These are phyloP conservation scores for Verticillium albo-atrum DNA, from an alignment of 2,329 filamentous ascomycete genomes.

Conservation along the genomic window DNA sequence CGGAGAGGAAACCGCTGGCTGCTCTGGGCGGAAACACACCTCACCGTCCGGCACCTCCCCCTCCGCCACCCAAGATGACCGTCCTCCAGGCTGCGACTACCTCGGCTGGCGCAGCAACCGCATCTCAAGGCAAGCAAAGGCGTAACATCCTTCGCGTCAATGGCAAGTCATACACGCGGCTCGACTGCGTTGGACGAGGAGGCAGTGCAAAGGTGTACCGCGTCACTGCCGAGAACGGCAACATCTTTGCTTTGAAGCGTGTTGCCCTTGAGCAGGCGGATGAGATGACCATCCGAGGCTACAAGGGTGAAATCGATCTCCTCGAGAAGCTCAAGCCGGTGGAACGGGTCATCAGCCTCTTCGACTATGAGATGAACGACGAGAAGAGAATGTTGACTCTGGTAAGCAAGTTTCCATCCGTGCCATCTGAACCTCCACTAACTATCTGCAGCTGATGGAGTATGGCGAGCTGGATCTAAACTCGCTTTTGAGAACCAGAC, in stretches of 20 bases:
- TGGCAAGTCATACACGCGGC: slow-evolving; percentile 81
- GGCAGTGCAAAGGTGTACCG: slow-evolving; percentile 93
- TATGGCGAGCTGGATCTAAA: slow-evolving; percentile 93
- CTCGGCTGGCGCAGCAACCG: slow-evolving; percentile 72
- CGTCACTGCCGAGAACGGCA: slow-evolving; percentile 95
- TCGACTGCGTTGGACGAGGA: slow-evolving; percentile 87
- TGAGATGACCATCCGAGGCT: slow-evolving; percentile 76
- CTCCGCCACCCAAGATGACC: slow-evolving; percentile 94
- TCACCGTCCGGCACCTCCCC: slow-evolving; percentile 70
- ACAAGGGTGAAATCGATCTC: slow-evolving; percentile 93
- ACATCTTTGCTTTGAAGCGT: slow-evolving; percentile 89
- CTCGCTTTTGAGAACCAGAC: slow-evolving; percentile 70
- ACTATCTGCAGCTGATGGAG: slow-evolving; percentile 75
- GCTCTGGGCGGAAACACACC: slow-evolving; percentile 64
- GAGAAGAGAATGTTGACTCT: slow-evolving; percentile 83
- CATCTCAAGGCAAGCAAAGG: slow-evolving; percentile 68
- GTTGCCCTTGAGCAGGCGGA: slow-evolving; percentile 90
- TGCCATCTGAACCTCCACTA: not conserved
- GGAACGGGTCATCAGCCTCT: slow-evolving; percentile 84
- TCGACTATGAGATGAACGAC: slow-evolving; percentile 90
- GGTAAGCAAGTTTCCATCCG: slow-evolving; percentile 42
- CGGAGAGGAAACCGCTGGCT: slow-evolving; percentile 52
- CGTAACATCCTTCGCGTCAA: slow-evolving; percentile 84
- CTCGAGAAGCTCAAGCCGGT: slow-evolving; percentile 77
- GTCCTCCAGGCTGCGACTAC: slow-evolving; percentile 88